These are phyloP conservation scores for Peronospora destructor DNA, from an alignment of 352 stramenopile species.

Conservation along the genomic window DNA sequence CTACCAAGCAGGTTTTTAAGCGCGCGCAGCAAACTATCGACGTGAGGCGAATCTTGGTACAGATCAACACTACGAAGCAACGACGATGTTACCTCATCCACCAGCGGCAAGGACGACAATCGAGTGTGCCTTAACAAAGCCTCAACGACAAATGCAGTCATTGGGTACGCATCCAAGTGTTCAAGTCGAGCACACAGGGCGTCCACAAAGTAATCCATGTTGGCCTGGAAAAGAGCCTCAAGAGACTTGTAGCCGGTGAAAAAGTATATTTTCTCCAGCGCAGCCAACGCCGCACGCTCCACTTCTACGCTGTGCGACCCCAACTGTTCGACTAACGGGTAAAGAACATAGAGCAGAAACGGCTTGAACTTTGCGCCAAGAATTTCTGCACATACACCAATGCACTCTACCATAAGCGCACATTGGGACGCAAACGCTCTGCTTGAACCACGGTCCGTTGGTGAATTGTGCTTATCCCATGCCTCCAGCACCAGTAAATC, in stretches of 20 bases:
- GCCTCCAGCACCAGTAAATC: conserved; percentile 48
- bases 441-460: conserved; percentile 1
- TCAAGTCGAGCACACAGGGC: conserved; percentile 61
- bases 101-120: conserved; percentile 60
- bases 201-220: conserved; percentile 88
- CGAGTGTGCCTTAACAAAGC: conserved; percentile 54
- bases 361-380: conserved; percentile 40
- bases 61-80: conserved; percentile 68
- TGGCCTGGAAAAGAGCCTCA: conserved; percentile 60
- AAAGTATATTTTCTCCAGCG: conserved; percentile 63
- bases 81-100: conserved; percentile 69
- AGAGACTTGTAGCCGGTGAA: conserved; percentile 48
- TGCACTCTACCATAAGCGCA: conserved; percentile 65
- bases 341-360: conserved; percentile 69
- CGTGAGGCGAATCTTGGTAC: conserved; percentile 56
- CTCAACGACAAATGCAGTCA: conserved; percentile 73
- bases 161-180: conserved; percentile 59
- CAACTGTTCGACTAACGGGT: conserved; percentile 81
- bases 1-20: conserved; percentile 50
- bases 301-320: conserved; percentile 51
- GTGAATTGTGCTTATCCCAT: conserved; percentile 30
- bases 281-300: conserved; percentile 57
- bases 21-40: conserved; percentile 47
- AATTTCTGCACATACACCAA: conserved; percentile 70
- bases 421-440: conserved; percentile 33